phyloP scores from a whole-genome alignment of 164 flowering plant genomes.

The grape (Vitis vinifera) region DNA sequence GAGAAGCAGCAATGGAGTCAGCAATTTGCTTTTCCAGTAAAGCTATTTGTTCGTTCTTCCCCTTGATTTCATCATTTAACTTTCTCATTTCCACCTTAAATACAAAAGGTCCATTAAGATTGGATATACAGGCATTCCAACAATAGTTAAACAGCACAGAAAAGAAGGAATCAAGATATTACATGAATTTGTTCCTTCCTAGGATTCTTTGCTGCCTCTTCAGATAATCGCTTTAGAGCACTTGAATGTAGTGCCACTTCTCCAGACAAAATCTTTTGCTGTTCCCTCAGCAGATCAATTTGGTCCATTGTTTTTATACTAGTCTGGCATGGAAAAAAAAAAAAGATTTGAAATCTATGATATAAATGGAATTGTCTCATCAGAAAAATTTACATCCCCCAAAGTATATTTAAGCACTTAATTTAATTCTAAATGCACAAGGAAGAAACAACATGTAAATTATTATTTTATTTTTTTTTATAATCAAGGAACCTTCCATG shows the following conservation, averaged over 20 bases:
- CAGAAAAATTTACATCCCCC: too few relatives aligned
- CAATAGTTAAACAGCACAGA: constrained; percentile 6
- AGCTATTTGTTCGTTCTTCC: constrained; percentile 72
- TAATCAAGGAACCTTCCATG: too few relatives aligned
- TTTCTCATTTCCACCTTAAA: constrained; percentile 69
- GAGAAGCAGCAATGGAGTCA: constrained; percentile 40
- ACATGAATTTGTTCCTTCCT: constrained; percentile 69
- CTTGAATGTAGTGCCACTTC: constrained; percentile 90
- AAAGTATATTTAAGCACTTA: not conserved
- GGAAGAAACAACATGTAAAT: too few relatives aligned
- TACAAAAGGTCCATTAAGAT: constrained; percentile 7
- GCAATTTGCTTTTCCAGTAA: constrained; percentile 71
- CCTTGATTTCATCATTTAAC: constrained; percentile 66
- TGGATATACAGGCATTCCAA: constrained; percentile 2
- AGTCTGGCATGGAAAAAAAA: constrained; percentile 42
- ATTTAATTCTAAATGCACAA: too few relatives aligned
- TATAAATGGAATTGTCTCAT: too few relatives aligned
- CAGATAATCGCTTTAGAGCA: constrained; percentile 74
- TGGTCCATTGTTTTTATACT: constrained; percentile 69
- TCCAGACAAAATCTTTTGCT: constrained; percentile 83
- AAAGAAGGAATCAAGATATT: constrained; percentile 20
- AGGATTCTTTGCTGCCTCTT: constrained; percentile 67
- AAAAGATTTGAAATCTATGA: not conserved
- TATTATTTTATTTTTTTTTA: too few relatives aligned
- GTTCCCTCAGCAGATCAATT: constrained; percentile 85